These are phyloP conservation scores for Blumeriella jaapii DNA, from an alignment of 2,329 filamentous ascomycete genomes.

Conservation along the genomic window DNA sequence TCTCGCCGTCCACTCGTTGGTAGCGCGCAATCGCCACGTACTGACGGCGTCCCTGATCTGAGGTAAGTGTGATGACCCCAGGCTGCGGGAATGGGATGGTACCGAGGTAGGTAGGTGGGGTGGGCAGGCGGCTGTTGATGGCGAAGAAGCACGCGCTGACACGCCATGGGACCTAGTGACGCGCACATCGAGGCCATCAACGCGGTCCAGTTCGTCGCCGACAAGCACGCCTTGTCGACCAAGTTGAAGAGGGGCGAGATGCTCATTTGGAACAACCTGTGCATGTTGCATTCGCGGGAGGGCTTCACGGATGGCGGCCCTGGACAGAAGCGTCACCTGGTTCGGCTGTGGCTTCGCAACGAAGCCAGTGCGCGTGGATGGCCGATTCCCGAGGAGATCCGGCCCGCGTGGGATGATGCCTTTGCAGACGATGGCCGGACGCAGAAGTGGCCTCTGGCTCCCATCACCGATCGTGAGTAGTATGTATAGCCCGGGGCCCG, in stretches of 20 bases:
- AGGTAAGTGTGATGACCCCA: too few species aligned
- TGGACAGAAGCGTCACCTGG: constrained; percentile 5
- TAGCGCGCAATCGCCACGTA: constrained; percentile 2
- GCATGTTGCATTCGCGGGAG: constrained; percentile 6
- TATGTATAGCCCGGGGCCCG: constrained; percentile 10
- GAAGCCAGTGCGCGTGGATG: constrained; percentile 3
- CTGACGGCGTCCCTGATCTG: constrained; percentile 4
- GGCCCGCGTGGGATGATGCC: constrained; percentile 4
- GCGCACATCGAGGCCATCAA: constrained; percentile 10
- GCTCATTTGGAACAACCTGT: constrained; percentile 10
- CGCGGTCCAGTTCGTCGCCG: constrained; percentile 7
- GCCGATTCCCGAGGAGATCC: constrained; percentile 6
- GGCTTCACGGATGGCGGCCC: constrained; percentile 8
- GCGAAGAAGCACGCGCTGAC: too few species aligned
- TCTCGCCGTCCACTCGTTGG: constrained; percentile 9
- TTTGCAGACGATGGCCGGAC: constrained; percentile 5
- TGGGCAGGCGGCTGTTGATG: too few species aligned
- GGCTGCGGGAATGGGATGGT: too few species aligned
- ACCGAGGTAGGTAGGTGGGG: too few species aligned
- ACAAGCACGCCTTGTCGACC: constrained; percentile 4
- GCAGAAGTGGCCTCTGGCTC: constrained; percentile 9
- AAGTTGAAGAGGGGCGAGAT: constrained; percentile 8
- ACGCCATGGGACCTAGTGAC: too few species aligned
- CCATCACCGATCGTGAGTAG: constrained; percentile 9
- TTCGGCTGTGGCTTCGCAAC: constrained; percentile 12